These are phyloP conservation scores for Aspergillus fumigatiaffinis DNA, from an alignment of 2,329 filamentous ascomycete genomes.

Conservation along the genomic window DNA sequence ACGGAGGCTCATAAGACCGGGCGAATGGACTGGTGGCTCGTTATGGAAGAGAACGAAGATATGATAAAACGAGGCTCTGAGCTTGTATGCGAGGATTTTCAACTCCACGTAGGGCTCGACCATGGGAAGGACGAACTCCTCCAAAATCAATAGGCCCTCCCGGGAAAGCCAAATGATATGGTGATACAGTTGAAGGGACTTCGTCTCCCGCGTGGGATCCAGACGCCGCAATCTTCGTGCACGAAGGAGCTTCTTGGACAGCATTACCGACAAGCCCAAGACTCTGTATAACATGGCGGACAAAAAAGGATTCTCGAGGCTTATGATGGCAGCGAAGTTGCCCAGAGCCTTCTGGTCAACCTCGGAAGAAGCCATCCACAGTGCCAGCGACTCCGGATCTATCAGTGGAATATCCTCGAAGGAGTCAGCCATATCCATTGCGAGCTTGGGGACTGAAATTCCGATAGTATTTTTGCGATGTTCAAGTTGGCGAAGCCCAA, in stretches of 20 bases:
- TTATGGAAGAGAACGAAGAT: constrained; percentile 97
- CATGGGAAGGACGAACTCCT: constrained; percentile 80
- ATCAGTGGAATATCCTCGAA: constrained; percentile 24
- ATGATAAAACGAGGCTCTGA: constrained; percentile 92
- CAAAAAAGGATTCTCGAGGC: constrained; percentile 72
- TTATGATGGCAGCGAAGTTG: constrained; percentile 76
- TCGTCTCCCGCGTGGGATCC: constrained; percentile 73
- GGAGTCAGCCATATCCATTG: constrained; percentile 26
- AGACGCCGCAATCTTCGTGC: constrained; percentile 78
- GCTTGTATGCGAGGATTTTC: constrained; percentile 84
- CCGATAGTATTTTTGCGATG: not conserved
- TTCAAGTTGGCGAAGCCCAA: not conserved
- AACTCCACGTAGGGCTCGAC: constrained; percentile 75
- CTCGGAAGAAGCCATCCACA: constrained; percentile 87
- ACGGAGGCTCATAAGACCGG: constrained; percentile 47
- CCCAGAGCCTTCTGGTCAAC: constrained; percentile 97
- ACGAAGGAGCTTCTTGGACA: constrained; percentile 76
- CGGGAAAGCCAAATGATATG: constrained; percentile 95
- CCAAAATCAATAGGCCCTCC: constrained; percentile 83
- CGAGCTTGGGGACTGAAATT: not conserved
- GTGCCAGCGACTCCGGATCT: constrained; percentile 29
- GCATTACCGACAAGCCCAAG: constrained; percentile 81
- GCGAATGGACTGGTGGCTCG: constrained; percentile 68
- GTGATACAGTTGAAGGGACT: constrained; percentile 76
- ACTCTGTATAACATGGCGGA: constrained; percentile 79